Evolutionary conservation across 768 basidiomycete genomes (phyloP).

Genomic region (Lepiota subincarnata): DNA sequence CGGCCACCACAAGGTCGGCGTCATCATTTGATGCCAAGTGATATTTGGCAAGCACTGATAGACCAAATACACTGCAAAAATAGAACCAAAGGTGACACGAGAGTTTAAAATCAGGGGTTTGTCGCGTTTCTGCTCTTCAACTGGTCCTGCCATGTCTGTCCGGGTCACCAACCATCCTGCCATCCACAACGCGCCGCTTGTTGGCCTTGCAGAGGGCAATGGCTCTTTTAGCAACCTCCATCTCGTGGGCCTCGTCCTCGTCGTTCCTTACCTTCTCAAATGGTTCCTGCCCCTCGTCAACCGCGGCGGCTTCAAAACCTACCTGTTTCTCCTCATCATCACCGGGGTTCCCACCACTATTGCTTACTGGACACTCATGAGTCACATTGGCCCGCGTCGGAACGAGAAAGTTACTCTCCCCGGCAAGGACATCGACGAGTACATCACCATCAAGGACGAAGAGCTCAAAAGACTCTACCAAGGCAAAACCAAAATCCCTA

Average conservation of each 20-base stretch:
- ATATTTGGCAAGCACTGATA: background rate
- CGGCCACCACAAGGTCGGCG: no score
- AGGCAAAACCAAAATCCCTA: conserved; percentile 89
- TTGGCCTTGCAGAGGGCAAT: conserved; percentile 83
- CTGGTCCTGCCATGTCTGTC: conserved; percentile 37
- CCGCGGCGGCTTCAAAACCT: conserved; percentile 82
- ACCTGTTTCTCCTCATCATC: conserved; percentile 73
- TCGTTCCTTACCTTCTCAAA: conserved; percentile 83
- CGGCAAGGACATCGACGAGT: conserved; percentile 80
- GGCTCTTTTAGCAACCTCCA: conserved; percentile 79
- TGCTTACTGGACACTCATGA: conserved; percentile 88
- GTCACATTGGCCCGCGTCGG: conserved; percentile 71
- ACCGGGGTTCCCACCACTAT: conserved; percentile 75
- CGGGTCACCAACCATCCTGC: conserved; percentile 65
- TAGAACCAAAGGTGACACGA: conserved; percentile 1
- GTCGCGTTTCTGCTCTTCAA: background rate
- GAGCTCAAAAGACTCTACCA: conserved; percentile 77
- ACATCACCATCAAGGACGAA: conserved; percentile 85
- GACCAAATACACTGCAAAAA: background rate
- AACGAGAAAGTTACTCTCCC: conserved; percentile 87
- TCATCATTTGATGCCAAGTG: background rate
- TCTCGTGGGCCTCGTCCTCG: conserved; percentile 71
- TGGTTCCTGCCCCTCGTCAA: conserved; percentile 76
- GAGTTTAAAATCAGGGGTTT: background rate
- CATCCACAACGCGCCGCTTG: conserved; percentile 81